These are phyloP conservation scores for Diplodia scrobiculata DNA, from an alignment of 2,329 filamentous ascomycete species.

Conservation along the genomic window DNA sequence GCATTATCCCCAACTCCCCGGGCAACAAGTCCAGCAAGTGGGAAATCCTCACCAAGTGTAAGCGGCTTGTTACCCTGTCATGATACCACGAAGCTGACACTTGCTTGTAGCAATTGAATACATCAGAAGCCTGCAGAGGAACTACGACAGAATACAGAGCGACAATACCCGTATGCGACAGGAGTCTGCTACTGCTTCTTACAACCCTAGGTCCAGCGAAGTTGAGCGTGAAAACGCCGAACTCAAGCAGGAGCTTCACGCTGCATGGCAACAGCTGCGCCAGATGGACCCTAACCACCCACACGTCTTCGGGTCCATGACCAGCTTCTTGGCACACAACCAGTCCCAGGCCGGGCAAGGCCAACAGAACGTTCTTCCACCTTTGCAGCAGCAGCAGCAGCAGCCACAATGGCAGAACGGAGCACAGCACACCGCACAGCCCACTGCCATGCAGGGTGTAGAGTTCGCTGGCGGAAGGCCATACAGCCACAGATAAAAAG, in stretches of 20 bases:
- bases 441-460: constrained; percentile 54
- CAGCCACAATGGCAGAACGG: constrained; percentile 36
- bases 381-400: constrained; percentile 48
- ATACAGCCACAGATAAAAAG: constrained; percentile 33
- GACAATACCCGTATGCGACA: constrained; percentile 49
- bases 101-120: constrained; percentile 52
- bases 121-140: constrained; percentile 47
- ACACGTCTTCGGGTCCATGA: constrained; percentile 54
- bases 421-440: constrained; percentile 36
- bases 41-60: constrained; percentile 85
- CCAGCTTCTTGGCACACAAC: constrained; percentile 48
- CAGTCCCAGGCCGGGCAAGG: constrained; percentile 11
- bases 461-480: constrained; percentile 48
- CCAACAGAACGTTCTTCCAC: constrained; percentile 39
- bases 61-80: constrained; percentile 33
- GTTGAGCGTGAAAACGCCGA: constrained; percentile 52
- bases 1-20: constrained; percentile 76
- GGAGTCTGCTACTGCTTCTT: constrained; percentile 30
- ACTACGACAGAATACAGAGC: constrained; percentile 44
- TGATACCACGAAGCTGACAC: background rate
- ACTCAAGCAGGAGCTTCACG: constrained; percentile 50
- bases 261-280: constrained; percentile 51
- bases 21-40: constrained; percentile 86
- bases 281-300: constrained; percentile 50
- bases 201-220: constrained; percentile 46